These are phyloP conservation scores for Vitis rupestris DNA, from an alignment of 164 flowering plant genomes.

Conservation along the genomic window DNA sequence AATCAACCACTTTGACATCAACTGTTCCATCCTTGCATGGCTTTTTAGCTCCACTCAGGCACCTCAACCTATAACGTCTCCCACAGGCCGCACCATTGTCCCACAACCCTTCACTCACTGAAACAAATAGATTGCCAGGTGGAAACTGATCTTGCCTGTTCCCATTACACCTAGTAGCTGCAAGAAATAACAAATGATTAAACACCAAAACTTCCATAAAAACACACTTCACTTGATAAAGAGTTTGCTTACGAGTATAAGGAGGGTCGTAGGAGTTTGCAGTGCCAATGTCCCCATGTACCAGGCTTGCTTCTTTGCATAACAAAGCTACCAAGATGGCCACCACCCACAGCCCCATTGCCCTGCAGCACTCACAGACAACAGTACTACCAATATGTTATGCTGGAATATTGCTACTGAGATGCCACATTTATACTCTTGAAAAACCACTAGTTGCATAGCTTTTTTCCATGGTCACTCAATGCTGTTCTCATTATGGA, in stretches of 20 bases:
- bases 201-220: not conserved
- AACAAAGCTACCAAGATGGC: not conserved
- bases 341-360: constrained; percentile 4
- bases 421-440: not conserved
- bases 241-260: constrained; percentile 7
- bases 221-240: not conserved
- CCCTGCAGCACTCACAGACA: not conserved
- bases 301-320: not conserved
- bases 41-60: constrained; percentile 19
- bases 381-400: not conserved
- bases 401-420: not conserved
- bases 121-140: constrained; percentile 20
- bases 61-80: constrained; percentile 23
- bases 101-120: constrained; percentile 22
- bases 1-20: constrained; percentile 31
- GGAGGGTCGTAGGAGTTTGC: constrained; percentile 14
- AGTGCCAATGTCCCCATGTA: constrained; percentile 12
- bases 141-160: constrained; percentile 19
- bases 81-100: constrained; percentile 33
- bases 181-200: not conserved
- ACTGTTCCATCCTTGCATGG: constrained; percentile 24
- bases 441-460: not conserved
- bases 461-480: no score
- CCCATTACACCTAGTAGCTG: constrained; percentile 20
- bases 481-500: no score